Base-by-base conservation (phyloP, 306 rosid genomes). In the Mimosa bimucronata region DNA sequence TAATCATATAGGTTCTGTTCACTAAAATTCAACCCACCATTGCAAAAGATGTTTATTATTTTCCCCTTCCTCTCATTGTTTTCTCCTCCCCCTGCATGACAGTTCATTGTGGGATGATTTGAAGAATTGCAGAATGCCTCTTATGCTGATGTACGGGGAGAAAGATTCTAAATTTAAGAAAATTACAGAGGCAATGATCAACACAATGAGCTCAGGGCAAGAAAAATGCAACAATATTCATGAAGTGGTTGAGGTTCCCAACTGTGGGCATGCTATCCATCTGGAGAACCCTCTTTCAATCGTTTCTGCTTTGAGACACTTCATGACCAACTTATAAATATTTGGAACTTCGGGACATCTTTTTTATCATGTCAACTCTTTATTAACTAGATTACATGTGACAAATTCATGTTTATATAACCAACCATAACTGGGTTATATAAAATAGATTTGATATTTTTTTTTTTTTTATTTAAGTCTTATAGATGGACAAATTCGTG, bases 71-170 rank as follows among this genome's bases (percentile, higher is more conserved):
- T 37, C 52, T 48, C 4, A 79, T 66, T 41, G 37, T 14, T 57
- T 62, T 76, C 30, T 46, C 70, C 66, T 71, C 38, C 25, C 18
- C 41, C 53, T 73, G 38, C 81, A 70, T 85, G 76, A 65, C 83
- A 95, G 98, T 76, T 82, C 97, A 15, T 77, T 95, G 86, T 92
- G 97, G 98, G 95, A 91, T 34, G 97, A 92, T 76, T 85, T 92
- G 83, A 88, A 83, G 85, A 80, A 55, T 70, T 88, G 92, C 85
- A 82, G 70, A 84, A 73, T 88, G 57, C 94, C 98, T 23, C 97
- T 95, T 83, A 72, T 93, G 74, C 74, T 91, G 67, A 75, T 95
- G 82, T 88, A 86, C 14, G 98, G 98, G 79, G 97, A 91, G 77
- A 90, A 79, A 73, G 98, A 95, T 80, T 52, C 73, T 10, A 95